Evolutionary conservation across 331 rosid genomes (phyloP).

Genomic region (Prunus yedoensis): DNA sequence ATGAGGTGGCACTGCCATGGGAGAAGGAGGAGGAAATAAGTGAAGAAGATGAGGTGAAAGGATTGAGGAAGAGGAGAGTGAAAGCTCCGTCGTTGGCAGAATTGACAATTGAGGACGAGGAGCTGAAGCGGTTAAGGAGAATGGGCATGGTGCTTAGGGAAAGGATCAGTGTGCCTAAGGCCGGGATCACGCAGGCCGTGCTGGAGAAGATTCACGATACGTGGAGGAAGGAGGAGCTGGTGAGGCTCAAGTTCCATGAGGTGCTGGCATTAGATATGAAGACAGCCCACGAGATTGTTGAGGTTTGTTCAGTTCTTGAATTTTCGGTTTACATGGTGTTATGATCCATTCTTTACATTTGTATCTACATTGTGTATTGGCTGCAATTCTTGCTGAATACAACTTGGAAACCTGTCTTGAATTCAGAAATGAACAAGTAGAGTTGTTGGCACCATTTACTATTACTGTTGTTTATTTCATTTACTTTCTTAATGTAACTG

Average conservation of each 20-base stretch:
- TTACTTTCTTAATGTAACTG: constrained; percentile 32
- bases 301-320: constrained; percentile 46
- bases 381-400: background rate
- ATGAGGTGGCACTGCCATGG: constrained; percentile 62
- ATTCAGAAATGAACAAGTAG: background rate
- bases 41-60: constrained; percentile 33
- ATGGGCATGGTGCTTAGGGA: constrained; percentile 62
- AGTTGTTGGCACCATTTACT: background rate
- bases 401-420: background rate
- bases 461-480: background rate
- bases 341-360: constrained; percentile 1
- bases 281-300: constrained; percentile 80
- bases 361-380: background rate
- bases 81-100: constrained; percentile 74
- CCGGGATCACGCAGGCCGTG: constrained; percentile 74
- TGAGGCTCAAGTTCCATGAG: constrained; percentile 89
- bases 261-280: constrained; percentile 81
- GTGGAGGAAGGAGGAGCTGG: constrained; percentile 83
- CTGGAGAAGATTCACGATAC: constrained; percentile 69
- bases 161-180: constrained; percentile 70
- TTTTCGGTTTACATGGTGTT: background rate
- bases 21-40: constrained; percentile 45
- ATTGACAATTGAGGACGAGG: constrained; percentile 75
- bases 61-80: constrained; percentile 38
- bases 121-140: constrained; percentile 68